These are phyloP conservation scores for Zygosaccharomyces siamensis DNA, from an alignment of 805 yeast species.

Conservation along the genomic window DNA sequence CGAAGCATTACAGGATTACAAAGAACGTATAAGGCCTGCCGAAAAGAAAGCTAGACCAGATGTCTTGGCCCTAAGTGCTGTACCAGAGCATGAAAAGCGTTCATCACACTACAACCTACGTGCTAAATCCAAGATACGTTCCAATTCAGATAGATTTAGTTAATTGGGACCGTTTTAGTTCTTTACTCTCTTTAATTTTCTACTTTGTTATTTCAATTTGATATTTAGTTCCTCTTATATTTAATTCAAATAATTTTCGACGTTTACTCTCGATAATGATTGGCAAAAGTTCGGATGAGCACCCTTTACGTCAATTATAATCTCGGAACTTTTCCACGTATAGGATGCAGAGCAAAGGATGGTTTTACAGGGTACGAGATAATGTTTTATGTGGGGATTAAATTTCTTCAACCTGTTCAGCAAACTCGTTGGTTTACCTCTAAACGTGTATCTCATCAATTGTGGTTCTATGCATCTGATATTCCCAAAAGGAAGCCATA, in stretches of 20 bases:
- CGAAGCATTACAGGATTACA: constrained; percentile 10
- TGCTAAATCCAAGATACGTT: constrained; percentile 31
- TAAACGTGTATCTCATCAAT: background rate
- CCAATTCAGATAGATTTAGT: constrained; percentile 7
- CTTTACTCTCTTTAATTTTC: background rate
- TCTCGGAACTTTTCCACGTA: background rate
- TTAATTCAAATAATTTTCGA: background rate
- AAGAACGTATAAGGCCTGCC: constrained; percentile 23
- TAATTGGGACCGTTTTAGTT: background rate
- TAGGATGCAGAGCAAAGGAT: background rate
- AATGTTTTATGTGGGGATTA: background rate
- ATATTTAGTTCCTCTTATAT: background rate
- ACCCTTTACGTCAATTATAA: background rate
- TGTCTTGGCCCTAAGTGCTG: constrained; percentile 17
- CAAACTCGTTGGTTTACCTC: background rate
- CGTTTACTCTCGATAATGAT: background rate
- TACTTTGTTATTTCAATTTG: background rate
- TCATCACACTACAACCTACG: constrained; percentile 33
- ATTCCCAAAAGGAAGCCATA: constrained; percentile 65
- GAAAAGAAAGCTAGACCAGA: constrained; percentile 31
- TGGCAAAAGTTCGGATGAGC: background rate
- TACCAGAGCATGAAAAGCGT: constrained; percentile 29
- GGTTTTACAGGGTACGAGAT: background rate
- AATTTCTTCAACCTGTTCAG: background rate
- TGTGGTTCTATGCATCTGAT: constrained; percentile 85